phyloP scores from a whole-genome alignment of 1,284 basidiomycete genomes.

The Heliocybe sulcata region DNA sequence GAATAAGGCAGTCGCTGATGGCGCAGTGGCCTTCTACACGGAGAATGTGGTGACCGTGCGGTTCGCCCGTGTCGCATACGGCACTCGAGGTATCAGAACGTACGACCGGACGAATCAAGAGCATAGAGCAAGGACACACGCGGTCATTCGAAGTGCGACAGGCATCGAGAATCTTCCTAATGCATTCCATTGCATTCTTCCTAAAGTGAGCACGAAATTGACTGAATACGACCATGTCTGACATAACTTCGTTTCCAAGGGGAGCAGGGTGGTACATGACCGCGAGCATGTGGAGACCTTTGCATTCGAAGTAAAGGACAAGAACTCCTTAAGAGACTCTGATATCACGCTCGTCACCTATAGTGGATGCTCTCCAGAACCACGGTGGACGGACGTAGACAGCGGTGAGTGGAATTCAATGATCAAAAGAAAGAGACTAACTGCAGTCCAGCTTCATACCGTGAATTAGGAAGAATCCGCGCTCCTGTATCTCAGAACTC shows the following conservation, averaged over 20 bases:
- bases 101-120: neutral
- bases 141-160: no score
- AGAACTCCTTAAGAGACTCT: neutral
- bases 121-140: neutral
- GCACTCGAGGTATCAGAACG: neutral
- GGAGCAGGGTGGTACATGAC: no score
- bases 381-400: neutral
- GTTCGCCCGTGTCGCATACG: neutral
- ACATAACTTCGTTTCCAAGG: no score
- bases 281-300: no score
- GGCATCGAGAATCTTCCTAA: no score
- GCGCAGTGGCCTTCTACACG: constrained; percentile 44
- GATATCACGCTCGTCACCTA: neutral
- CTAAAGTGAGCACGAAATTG: no score
- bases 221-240: no score
- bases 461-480: neutral
- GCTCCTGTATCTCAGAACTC: neutral
- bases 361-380: neutral
- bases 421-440: neutral
- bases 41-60: constrained; percentile 29
- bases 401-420: neutral
- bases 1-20: constrained; percentile 51
- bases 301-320: no score
- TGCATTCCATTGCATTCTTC: no score
- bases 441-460: neutral